phyloP scores from a whole-genome alignment of 2,329 filamentous ascomycete species.

The Thielaviopsis euricoi region DNA sequence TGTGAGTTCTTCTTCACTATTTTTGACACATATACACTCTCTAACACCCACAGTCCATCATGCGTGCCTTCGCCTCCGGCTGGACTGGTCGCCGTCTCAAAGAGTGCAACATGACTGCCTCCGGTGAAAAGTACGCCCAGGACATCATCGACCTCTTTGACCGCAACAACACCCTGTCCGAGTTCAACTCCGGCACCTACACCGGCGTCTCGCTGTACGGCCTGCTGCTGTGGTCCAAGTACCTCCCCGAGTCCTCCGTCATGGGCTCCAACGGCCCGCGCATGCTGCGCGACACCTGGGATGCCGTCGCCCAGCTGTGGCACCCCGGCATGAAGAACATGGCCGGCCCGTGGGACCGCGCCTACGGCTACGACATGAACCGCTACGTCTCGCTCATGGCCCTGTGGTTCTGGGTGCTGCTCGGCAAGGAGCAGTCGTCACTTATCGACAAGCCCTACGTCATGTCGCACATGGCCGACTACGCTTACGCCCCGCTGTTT shows the following conservation, averaged over 20 bases:
- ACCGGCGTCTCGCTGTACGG: constrained; percentile 44
- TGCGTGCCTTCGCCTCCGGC: constrained; percentile 43
- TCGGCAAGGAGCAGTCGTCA: constrained; percentile 29
- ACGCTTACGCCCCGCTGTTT: constrained; percentile 38
- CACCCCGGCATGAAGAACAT: constrained; percentile 43
- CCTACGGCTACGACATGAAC: constrained; percentile 49
- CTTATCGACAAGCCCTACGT: constrained; percentile 26
- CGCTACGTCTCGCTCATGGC: constrained; percentile 38
- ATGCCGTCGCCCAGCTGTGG: constrained; percentile 34
- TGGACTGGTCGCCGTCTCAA: constrained; percentile 39
- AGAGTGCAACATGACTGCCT: constrained; percentile 40
- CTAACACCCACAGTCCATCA: constrained; percentile 32
- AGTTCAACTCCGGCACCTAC: constrained; percentile 48
- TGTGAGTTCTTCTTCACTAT: no score
- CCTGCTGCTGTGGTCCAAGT: constrained; percentile 42
- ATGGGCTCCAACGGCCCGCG: constrained; percentile 33
- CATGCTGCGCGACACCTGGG: constrained; percentile 39
- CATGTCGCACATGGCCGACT: constrained; percentile 44
- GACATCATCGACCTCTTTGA: constrained; percentile 41
- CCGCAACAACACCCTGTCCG: constrained; percentile 37
- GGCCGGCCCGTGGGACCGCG: constrained; percentile 47
- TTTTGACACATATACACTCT: no score
- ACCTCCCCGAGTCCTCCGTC: constrained; percentile 34
- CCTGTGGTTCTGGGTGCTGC: constrained; percentile 40
- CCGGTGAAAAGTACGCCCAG: constrained; percentile 38